Base-by-base conservation (phyloP, 1,139 yeast genomes). In the Pichia sp. region DNA sequence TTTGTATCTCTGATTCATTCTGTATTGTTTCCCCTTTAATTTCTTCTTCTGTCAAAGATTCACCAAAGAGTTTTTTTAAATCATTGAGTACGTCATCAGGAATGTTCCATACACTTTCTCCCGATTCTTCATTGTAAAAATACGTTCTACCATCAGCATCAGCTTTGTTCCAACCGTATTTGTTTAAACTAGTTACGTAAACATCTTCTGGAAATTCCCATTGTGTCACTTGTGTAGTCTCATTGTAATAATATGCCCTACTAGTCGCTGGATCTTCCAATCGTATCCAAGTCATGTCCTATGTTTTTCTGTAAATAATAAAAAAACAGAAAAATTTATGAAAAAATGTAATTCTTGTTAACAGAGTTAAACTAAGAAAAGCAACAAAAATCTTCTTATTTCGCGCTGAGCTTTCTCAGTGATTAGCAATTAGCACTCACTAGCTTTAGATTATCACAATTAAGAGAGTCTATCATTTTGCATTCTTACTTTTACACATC, bases 81-180 rank as follows among this genome's bases (percentile, higher is more conserved):
- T 29, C 40, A n/a, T 29, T 39, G 40, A 56, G 28, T 6, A 69
- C 63, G 28, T 69, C 83, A 0, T 62, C 70, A 0, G 97, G 97
- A 28, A 76, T 65, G 30, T 82, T 87, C 97, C 97, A 90, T 0
- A 85, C 81, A 10, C 95, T 83, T 58, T 81, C 82, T 4, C 79
- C 77, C 0, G 90, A 78, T 26, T 66, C 65, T 27, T 72, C 70
- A 61, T 86, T 85, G 65, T 83, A 84, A 69, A 87, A 90, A 65
- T 89, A 90, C 8, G 49, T 50, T 33, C 57, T 54, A 1, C 92
- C 94, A 35, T 84, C 87, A 0, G 92, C 79, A 1, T 70, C 66
- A 46, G 73, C 81, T 53, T 74, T 78, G 45, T 73, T 73, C 96
- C 96, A 90, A n/a, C 70, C 66, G 31, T 72, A 61, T 36, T 53